A percentile compares a stretch with the other conserved stretches of the same genome.
Conservation (phyloP, 2,329 filamentous ascomycete genomes). For the Emmonsia crescens region DNA sequence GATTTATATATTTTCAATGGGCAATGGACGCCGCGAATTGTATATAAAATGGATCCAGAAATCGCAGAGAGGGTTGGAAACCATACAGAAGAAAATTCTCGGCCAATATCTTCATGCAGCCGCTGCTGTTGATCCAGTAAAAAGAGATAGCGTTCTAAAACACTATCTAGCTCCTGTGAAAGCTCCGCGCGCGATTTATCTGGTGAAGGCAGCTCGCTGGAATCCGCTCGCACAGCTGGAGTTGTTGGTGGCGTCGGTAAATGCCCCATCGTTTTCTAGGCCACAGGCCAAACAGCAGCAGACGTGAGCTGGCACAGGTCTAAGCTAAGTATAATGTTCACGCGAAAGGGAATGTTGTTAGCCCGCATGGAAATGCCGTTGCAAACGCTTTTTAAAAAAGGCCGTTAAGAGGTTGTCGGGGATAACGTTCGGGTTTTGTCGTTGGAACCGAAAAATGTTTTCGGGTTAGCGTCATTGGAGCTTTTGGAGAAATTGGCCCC, state of each 20-base stretch:
- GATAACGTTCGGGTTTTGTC: not conserved
- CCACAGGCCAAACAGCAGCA: not conserved
- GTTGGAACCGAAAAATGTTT: not conserved
- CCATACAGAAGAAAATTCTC: constrained; percentile 30
- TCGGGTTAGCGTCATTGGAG: not conserved
- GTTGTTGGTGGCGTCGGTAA: constrained; percentile 12
- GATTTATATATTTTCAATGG: not conserved
- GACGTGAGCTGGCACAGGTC: not conserved
- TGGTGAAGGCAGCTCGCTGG: constrained; percentile 11
- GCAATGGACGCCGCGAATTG: not conserved
- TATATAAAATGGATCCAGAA: not conserved
- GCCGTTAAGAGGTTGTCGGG: not conserved
- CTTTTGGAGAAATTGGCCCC: not conserved
- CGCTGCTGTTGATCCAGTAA: constrained; percentile 35
- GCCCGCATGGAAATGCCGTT: not conserved
- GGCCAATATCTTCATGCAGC: constrained; percentile 28
- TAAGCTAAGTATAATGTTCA: not conserved
- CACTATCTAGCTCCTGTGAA: constrained; percentile 26
- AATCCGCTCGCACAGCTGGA: constrained; percentile 14
- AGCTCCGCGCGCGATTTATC: constrained; percentile 18
- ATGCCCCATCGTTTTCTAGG: constrained; percentile 4
- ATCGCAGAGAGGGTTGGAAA: not conserved
- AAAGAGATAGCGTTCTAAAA: constrained; percentile 34
- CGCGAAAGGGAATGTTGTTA: not conserved
- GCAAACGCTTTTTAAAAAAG: not conserved